A percentile compares a stretch with the other conserved stretches of the same genome.
phyloP scores from a whole-genome alignment of 352 stramenopile species.

The Phytophthora quininea region DNA sequence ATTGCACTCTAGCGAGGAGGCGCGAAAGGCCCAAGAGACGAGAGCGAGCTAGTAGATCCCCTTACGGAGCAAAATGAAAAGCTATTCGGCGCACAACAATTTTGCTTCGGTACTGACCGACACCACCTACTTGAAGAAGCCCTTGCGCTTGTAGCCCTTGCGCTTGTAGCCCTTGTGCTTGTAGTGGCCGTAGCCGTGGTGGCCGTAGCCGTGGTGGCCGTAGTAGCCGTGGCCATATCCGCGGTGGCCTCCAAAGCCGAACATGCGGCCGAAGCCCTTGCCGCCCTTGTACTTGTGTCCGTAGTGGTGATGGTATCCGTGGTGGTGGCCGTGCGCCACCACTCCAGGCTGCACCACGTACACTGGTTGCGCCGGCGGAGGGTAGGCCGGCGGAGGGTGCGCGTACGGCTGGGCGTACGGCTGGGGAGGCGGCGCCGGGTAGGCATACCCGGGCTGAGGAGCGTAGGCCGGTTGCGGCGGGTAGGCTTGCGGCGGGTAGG shows the following conservation, averaged over 20 bases:
- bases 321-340: constrained; percentile 25
- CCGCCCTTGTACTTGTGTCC: constrained; percentile 20
- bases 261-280: constrained; percentile 26
- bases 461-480: constrained; percentile 26
- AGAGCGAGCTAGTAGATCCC: too few species aligned
- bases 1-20: too few species aligned
- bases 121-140: constrained; percentile 32
- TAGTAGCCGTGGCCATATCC: constrained; percentile 22
- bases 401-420: constrained; percentile 10
- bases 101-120: not conserved
- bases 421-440: constrained; percentile 4
- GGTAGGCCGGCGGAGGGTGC: constrained; percentile 8
- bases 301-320: constrained; percentile 28
- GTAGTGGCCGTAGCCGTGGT: constrained; percentile 28
- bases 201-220: too few species aligned
- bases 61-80: too few species aligned
- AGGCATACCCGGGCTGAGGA: constrained; percentile 10
- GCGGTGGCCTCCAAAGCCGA: constrained; percentile 20
- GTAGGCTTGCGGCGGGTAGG: constrained; percentile 25
- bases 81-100: too few species aligned
- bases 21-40: too few species aligned
- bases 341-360: constrained; percentile 40
- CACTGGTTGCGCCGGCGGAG: constrained; percentile 26
- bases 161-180: constrained; percentile 44
- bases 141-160: too few species aligned